Evolutionary conservation across 495 filamentous ascomycete species (phyloP), one percentile per base, ranked within the genome.

Genomic region (Evansstolkia leycettana): DNA sequence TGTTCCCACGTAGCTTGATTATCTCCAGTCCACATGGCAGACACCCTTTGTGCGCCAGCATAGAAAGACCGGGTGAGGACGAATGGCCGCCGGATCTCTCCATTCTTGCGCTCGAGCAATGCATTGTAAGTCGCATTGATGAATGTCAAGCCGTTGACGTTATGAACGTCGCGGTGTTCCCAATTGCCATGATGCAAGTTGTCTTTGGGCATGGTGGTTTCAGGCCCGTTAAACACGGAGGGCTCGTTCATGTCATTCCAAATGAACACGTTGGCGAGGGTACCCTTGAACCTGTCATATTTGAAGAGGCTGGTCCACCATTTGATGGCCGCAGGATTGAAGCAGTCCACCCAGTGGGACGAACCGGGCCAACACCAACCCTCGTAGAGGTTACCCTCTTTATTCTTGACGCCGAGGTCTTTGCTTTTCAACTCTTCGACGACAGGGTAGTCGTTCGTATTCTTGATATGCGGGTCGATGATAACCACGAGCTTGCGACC

Each of bases 171-270:
- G 34, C 90, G 80, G 50, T 98, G 90, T 56, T 98, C 90, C 90
- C 90, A 98, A 54, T 82, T 75, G 17, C 72, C 90, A 45, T 81
- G 56, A 55, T 96, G 90, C 26, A 96, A 54, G 52, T 95, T 95
- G 62, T 98, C 90, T 57, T 93, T 94, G 29, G 90, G 90, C 86
- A 94, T 94, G 19, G 89, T 34, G 8, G 84, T 93, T 54, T 98
- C 90, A 0, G 90, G 90, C 0, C 90, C 90, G 51, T 95, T 94
- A 67, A 98, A 98, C 6, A 98, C 90, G 0, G 90, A 95, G 0
- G 90, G 90, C 61, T 98, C 90, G 48, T 95, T 98, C 90, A 98
- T 98, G 52, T 98, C 90, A 56, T 98, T 98, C 90, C 90, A 98
- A 51, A 96, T 78, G 63, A 84, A 94, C 3, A 80, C 73, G 51